Evolutionary conservation across 192 early-diverging fungal genomes (phyloP).

Genomic region (Chytriomyces confervae): DNA sequence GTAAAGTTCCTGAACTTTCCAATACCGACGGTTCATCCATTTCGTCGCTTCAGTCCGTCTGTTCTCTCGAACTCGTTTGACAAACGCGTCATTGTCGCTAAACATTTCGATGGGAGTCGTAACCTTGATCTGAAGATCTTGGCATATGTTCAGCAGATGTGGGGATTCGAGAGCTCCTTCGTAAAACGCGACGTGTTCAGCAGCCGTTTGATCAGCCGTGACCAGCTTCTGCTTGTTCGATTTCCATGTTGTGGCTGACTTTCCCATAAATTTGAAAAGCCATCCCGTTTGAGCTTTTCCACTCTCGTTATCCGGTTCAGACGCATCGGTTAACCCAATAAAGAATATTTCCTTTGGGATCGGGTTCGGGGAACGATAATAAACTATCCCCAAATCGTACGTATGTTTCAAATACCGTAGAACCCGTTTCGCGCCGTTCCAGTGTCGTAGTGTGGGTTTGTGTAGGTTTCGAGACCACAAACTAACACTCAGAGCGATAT

Average conservation of each 20-base stretch:
- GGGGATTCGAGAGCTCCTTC: neutral
- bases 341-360: slow-evolving; percentile 1
- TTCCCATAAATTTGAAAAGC: neutral
- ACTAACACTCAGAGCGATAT: neutral
- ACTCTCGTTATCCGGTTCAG: slow-evolving; percentile 1
- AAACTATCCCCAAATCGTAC: neutral
- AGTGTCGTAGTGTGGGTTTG: neutral
- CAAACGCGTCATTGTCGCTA: neutral
- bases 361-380: neutral
- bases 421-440: slow-evolving; percentile 5
- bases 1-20: slow-evolving; percentile 7
- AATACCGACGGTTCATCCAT: slow-evolving; percentile 3
- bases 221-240: slow-evolving; percentile 6
- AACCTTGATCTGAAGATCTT: neutral
- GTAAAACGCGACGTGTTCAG: neutral
- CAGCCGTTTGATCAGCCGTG: slow-evolving; percentile 14
- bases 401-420: neutral
- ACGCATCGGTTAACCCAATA: slow-evolving; percentile 5
- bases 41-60: neutral
- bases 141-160: neutral
- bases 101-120: neutral
- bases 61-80: slow-evolving; percentile 7
- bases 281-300: slow-evolving; percentile 8
- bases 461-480: neutral
- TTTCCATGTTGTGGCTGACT: neutral